These are phyloP conservation scores for Mangifera indica DNA, from an alignment of 345 rosid species.

Conservation along the genomic window DNA sequence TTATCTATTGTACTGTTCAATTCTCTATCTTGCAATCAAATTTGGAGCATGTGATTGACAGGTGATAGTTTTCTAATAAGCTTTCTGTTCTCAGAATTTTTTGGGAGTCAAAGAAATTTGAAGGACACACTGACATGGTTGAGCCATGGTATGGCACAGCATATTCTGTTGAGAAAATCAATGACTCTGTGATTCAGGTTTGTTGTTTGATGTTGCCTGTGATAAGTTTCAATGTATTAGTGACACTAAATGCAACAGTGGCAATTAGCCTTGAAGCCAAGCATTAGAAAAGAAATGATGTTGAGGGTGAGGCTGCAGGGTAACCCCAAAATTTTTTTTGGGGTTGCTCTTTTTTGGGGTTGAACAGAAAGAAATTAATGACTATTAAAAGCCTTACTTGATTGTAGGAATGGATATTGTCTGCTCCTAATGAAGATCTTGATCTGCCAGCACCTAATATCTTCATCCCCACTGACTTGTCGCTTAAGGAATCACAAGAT, in stretches of 20 bases:
- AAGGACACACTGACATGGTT: constrained; percentile 63
- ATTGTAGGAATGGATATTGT: constrained; percentile 75
- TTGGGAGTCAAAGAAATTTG: constrained; percentile 92
- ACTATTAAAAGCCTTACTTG: constrained; percentile 12
- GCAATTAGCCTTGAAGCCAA: not conserved
- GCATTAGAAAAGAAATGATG: not conserved
- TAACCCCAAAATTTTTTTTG: constrained; percentile 2
- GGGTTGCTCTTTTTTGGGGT: not conserved
- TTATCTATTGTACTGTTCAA: not conserved
- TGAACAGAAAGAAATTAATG: constrained; percentile 7
- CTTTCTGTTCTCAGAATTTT: constrained; percentile 57
- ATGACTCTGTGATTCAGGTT: constrained; percentile 62
- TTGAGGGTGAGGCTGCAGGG: constrained; percentile 6
- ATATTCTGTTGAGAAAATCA: constrained; percentile 64
- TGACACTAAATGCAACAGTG: constrained; percentile 7
- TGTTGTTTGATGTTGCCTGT: constrained; percentile 17
- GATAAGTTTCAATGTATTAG: constrained; percentile 3
- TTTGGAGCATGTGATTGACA: not conserved
- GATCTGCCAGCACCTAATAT: constrained; percentile 71
- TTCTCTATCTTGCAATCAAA: not conserved
- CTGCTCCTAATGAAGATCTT: constrained; percentile 61
- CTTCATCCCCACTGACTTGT: constrained; percentile 83
- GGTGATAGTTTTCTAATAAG: constrained; percentile 14
- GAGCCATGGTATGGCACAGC: constrained; percentile 97
- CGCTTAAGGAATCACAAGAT: constrained; percentile 55